These are phyloP conservation scores for Vitis riparia DNA, from an alignment of 164 flowering plant genomes.

Conservation along the genomic window DNA sequence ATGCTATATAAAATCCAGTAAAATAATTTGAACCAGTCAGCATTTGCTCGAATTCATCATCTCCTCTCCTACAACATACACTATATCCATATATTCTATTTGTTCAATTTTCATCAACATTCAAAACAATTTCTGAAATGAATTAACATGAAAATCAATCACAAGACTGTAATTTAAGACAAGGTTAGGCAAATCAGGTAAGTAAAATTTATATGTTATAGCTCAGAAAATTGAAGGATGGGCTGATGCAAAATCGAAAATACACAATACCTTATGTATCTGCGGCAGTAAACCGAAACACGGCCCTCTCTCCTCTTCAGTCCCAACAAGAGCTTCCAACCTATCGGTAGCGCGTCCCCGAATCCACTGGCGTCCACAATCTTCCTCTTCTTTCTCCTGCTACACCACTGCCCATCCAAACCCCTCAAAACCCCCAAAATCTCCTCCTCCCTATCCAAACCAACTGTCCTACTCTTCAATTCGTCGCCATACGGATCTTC, in stretches of 20 bases:
- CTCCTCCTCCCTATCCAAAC: slow-evolving; percentile 45
- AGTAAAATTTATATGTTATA: no score
- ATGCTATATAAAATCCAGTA: no score
- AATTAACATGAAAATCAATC: no score
- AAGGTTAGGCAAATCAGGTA: not conserved
- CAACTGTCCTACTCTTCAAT: slow-evolving; percentile 47
- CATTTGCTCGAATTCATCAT: no score
- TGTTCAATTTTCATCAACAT: no score
- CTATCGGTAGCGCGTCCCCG: slow-evolving; percentile 48
- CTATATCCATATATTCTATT: no score
- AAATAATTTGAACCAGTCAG: no score
- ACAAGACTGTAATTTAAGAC: no score
- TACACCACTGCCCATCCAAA: slow-evolving; percentile 61
- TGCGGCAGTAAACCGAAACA: slow-evolving; percentile 45
- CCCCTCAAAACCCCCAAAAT: slow-evolving; percentile 42
- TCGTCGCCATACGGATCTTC: slow-evolving; percentile 48
- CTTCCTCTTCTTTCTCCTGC: slow-evolving; percentile 61
- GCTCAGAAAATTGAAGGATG: not conserved
- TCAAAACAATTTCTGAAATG: no score
- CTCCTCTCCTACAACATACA: no score
- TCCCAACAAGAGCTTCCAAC: slow-evolving; percentile 59
- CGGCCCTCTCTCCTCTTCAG: slow-evolving; percentile 46
- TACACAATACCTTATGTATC: slow-evolving; percentile 45
- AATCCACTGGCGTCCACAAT: slow-evolving; percentile 46
- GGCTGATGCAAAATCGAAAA: not conserved